Base-by-base conservation (phyloP, 2,329 filamentous ascomycete species). In the Sclerotinia trifoliorum region DNA sequence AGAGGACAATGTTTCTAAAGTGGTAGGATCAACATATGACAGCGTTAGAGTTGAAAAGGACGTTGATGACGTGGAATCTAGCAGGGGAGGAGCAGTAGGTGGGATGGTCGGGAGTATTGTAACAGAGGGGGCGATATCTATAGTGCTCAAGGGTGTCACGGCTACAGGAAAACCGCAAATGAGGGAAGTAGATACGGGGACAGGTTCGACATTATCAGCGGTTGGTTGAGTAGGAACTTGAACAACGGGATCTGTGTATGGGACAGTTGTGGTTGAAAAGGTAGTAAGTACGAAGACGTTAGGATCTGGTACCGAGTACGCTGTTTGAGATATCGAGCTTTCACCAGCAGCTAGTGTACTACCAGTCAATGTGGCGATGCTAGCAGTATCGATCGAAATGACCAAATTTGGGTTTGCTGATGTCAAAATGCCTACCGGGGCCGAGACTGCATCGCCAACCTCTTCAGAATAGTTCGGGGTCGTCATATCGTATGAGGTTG, bases 401-500 rank as follows among this genome's bases (percentile, higher is more conserved):
- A 26, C 15, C 19, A 39, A 35, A 13, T 24, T 51, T 13, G 32
- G 46, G 24, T 32, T n/a, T 24, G 46, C 13, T 19, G 46, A 51
- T 62, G 46, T 35, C 35, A 51, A 62, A 24, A 62, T 62, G n/a
- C 29, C 29, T 39, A 35, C 46, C 6, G 60, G n/a, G 46, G 39
- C n/a, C n/a, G 29, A 51, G 10, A 62, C 46, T 10, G 60, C 46
- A n/a, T 35, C 3, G 46, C 19, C 17, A 4, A 62, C 46, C 60
- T 39, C 13, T 26, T 13, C 48, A 51, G 46, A 24, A 5, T 32
- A 48, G 13, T 49, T 26, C 6, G 29, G 19, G 5, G 46, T 26
- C 17, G 60, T 35, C 60, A 62, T 62, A 26, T 26, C 51, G 46
- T 51, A 51, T 39, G 46, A 51, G 13, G 60, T 26, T 62, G 32